Evolutionary conservation across 2,329 filamentous ascomycete species (phyloP), one percentile per base, ranked within the genome.

Genomic region (Alternaria metachromatica): DNA sequence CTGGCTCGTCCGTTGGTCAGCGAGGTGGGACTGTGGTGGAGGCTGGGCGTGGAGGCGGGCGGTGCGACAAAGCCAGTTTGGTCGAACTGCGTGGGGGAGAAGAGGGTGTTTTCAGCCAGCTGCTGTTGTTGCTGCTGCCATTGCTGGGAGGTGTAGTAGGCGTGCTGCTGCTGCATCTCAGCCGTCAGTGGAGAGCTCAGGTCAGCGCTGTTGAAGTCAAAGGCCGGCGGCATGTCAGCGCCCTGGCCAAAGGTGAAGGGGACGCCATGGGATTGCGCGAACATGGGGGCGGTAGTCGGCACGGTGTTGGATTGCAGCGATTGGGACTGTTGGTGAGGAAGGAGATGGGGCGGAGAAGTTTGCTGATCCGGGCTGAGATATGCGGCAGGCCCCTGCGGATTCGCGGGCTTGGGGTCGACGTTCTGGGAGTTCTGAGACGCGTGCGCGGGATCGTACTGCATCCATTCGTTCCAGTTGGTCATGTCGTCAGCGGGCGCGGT

Each of bases 401-500:
- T 71, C 49, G 70, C 61, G 13, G 71, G 66, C 63, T 76, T 76
- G 58, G 71, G 13, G 10, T 72, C 67, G 60, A 64, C 62, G 18
- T 15, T 60, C 60, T 70, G 66, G 44, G 70, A 37, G 44, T 72
- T 68, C 68, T 79, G 77, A 53, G 78, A 72, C 62, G 72, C 57
- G 49, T 78, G 72, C 48, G 80, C 74, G 51, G 82, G 81, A 71
- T 84, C 81, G 81, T 81, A 84, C 60, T 81, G 76, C 77, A 84
- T 81, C 81, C 81, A 84, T 48, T 84, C 80, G 68, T 81, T 82
- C 82, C 82, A 84, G 68, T 80, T 74, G 48, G 67, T 60, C 54
- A 76, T 70, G 26, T 78, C 72, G 49, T 77, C 74, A 60, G 76
- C 69, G 10, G 76, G 61, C 12, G 76, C 70, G 28, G 69, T 56